A percentile compares a stretch with the other conserved stretches of the same genome.
Evolutionary conservation across 805 yeast species (phyloP).

Genomic region (Lipomyces japonicus): DNA sequence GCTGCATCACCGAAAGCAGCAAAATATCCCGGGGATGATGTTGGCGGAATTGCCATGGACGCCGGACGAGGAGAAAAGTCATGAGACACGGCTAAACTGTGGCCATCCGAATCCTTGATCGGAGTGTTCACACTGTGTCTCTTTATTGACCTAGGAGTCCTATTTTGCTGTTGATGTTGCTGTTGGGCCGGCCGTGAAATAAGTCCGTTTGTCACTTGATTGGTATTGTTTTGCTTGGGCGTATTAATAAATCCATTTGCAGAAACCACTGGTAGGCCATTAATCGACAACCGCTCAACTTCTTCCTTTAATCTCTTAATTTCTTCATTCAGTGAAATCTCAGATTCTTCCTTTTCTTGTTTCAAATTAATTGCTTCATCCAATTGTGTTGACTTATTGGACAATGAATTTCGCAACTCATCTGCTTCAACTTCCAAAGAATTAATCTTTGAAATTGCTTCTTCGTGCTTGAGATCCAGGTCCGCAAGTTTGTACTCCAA

Average conservation of each 20-base stretch:
- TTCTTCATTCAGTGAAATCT: slow-evolving; percentile 30
- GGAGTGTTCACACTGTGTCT: slow-evolving; percentile 21
- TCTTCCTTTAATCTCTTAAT: slow-evolving; percentile 32
- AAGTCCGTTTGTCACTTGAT: slow-evolving; percentile 33
- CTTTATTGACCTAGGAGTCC: slow-evolving; percentile 15
- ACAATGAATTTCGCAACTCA: slow-evolving; percentile 8
- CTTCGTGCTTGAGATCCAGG: slow-evolving; percentile 32
- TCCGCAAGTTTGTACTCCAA: slow-evolving; percentile 20
- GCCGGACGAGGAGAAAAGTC: slow-evolving; percentile 34
- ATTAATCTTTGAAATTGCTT: slow-evolving; percentile 30
- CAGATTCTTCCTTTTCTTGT: slow-evolving; percentile 20
- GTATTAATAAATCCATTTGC: slow-evolving; percentile 20
- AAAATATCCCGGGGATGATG: slow-evolving; percentile 22
- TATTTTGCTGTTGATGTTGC: slow-evolving; percentile 1
- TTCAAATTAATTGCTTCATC: slow-evolving; percentile 15
- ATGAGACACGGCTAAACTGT: slow-evolving; percentile 7
- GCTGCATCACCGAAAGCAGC: slow-evolving; percentile 23
- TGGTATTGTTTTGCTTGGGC: slow-evolving; percentile 22
- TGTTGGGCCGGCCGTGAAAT: background rate
- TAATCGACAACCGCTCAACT: slow-evolving; percentile 39
- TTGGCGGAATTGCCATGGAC: slow-evolving; percentile 17
- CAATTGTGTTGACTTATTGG: slow-evolving; percentile 19
- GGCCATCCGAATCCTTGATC: slow-evolving; percentile 9
- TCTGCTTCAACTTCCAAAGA: slow-evolving; percentile 18
- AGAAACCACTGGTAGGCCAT: slow-evolving; percentile 37